Evolutionary conservation across 306 rosid species (phyloP), one percentile per base, ranked within the genome.

Genomic region (Hippophae gyantsensis): DNA sequence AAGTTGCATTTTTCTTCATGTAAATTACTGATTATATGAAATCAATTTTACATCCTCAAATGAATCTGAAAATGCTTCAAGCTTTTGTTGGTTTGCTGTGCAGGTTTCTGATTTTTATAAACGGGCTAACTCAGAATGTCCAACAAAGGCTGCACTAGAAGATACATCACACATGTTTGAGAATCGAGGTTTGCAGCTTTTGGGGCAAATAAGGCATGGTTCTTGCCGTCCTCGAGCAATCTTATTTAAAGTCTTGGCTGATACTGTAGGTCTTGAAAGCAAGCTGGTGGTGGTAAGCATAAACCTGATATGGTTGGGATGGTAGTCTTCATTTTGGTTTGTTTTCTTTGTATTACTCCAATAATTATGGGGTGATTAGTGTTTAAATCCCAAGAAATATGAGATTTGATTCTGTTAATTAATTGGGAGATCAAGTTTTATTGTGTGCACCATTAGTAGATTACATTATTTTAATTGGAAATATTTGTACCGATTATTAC

Each of bases 261-360:
- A 93, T 76, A 66, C 95, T 75, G 89, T 93, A n/a, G 97, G 95
- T 50, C 99, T 93, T 68, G 97, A 93, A 80, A 84, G 99, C 69
- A 82, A 74, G 65, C 86, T 93, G 44, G 66, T 82, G 81, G 90
- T 82, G 99, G 99, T 93, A 84, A 93, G 95, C 59, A 68, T 59
- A 51, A 32, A 49, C 47, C 62, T 71, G 44, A 64, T 78, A 60
- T 73, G 66, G 57, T 62, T 38, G 49, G 54, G 32, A 43, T 48
- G 69, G 70, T n/a, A 14, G 61, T 9, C 57, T 14, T 26, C 32
- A 23, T 65, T 11, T 23, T 50, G 13, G 50, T 58, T 56, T 11
- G 25, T 71, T 23, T 42, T 27, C 2, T 54, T 27, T 58, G 42
- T 8, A 46, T 60, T 8, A 56, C 43, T 57, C 13, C 53, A 52